phyloP scores from a whole-genome alignment of 805 yeast genomes.

The Yamadazyma endophytica region DNA sequence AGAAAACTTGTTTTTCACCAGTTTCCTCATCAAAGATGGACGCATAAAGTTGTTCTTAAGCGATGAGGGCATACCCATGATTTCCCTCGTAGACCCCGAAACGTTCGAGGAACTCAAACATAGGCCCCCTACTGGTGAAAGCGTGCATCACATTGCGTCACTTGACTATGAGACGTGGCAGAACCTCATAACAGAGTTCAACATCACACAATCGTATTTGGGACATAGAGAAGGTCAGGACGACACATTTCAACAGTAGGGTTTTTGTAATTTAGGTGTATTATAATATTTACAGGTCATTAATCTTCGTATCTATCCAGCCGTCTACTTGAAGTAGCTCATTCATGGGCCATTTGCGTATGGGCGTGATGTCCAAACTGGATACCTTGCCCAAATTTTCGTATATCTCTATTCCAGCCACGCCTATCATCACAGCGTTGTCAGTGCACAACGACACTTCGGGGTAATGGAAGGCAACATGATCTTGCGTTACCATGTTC shows the following conservation, averaged over 20 bases:
- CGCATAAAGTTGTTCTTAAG: slow-evolving; percentile 48
- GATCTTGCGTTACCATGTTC: no score
- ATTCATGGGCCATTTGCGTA: slow-evolving; percentile 78
- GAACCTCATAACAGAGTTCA: slow-evolving; percentile 46
- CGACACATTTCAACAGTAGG: slow-evolving; percentile 14
- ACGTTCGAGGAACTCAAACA: slow-evolving; percentile 9
- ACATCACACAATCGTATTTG: slow-evolving; percentile 54
- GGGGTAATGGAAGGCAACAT: slow-evolving; percentile 56
- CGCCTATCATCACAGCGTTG: slow-evolving; percentile 95
- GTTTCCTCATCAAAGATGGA: slow-evolving; percentile 77
- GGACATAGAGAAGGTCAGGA: slow-evolving; percentile 35
- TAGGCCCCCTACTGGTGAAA: slow-evolving; percentile 7
- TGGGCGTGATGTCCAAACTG: slow-evolving; percentile 54
- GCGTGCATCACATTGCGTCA: slow-evolving; percentile 67
- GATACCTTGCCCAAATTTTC: slow-evolving; percentile 51
- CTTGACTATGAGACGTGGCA: slow-evolving; percentile 68
- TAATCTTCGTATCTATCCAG: slow-evolving; percentile 35
- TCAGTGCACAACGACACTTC: slow-evolving; percentile 77
- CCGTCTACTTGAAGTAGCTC: slow-evolving; percentile 48
- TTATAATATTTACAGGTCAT: slow-evolving; percentile 8
- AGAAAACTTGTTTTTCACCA: slow-evolving; percentile 78
- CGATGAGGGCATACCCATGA: slow-evolving; percentile 40
- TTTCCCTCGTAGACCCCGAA: slow-evolving; percentile 23
- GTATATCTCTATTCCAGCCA: slow-evolving; percentile 89
- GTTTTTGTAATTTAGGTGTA: slow-evolving; percentile 1